These are phyloP conservation scores for Citrus sinensis DNA, from an alignment of 345 rosid species.

Conservation along the genomic window DNA sequence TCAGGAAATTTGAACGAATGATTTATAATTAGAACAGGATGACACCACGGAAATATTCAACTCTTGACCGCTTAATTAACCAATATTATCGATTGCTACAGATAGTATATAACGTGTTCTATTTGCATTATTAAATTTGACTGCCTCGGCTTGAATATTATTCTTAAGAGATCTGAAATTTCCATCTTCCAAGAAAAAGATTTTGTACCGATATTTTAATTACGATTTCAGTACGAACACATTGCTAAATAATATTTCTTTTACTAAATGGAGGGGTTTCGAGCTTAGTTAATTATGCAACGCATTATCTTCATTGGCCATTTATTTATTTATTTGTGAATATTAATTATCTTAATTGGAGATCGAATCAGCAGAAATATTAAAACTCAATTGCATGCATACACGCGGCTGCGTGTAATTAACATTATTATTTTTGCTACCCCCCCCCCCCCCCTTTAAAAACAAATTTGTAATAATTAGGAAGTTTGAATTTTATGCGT, in stretches of 20 bases:
- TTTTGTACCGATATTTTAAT: not conserved
- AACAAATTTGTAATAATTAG: too few species aligned
- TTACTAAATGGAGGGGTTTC: too few species aligned
- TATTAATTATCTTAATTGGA: too few species aligned
- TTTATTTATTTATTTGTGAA: too few species aligned
- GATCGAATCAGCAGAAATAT: too few species aligned
- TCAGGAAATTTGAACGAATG: not conserved
- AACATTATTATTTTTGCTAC: too few species aligned
- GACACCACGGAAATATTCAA: not conserved
- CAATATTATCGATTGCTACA: not conserved
- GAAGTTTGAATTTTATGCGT: not conserved
- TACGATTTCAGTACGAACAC: not conserved
- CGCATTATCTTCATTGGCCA: too few species aligned
- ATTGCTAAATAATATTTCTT: too few species aligned
- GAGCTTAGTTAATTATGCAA: too few species aligned
- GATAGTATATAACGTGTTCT: not conserved
- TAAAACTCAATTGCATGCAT: too few species aligned
- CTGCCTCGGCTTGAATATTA: not conserved
- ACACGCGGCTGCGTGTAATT: too few species aligned
- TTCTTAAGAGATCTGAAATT: not conserved
- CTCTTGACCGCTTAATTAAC: not conserved
- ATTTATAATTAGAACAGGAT: not conserved
- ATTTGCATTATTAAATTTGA: not conserved
- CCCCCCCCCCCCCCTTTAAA: too few species aligned
- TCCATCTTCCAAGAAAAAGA: not conserved